Evolutionary conservation across 2,329 filamentous ascomycete genomes (phyloP).

Genomic region (Xylariaceae sp.): DNA sequence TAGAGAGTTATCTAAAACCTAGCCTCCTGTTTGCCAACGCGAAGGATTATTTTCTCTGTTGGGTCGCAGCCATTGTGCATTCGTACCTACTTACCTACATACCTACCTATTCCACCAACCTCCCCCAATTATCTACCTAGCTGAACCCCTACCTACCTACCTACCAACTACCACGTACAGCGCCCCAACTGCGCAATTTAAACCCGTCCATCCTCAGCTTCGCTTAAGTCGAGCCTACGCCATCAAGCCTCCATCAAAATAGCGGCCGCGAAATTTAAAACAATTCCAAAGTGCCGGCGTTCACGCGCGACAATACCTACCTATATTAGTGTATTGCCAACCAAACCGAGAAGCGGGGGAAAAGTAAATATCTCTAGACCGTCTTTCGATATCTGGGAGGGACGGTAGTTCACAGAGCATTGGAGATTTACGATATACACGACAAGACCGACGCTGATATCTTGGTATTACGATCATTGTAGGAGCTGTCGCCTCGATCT

Average conservation of each 20-base stretch:
- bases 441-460: slow-evolving; percentile 8
- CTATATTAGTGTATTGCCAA: not conserved
- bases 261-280: not conserved
- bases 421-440: slow-evolving; percentile 12
- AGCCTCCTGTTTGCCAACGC: slow-evolving; percentile 11
- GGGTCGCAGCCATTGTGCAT: slow-evolving; percentile 24
- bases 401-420: slow-evolving; percentile 3
- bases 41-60: slow-evolving; percentile 15
- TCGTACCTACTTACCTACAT: slow-evolving; percentile 28
- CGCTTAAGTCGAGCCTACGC: slow-evolving; percentile 5
- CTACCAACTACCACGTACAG: slow-evolving; percentile 10
- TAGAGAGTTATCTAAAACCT: not conserved
- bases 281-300: not conserved
- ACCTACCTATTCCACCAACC: slow-evolving; percentile 28
- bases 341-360: slow-evolving; percentile 8
- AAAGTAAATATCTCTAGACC: slow-evolving; percentile 3
- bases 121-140: slow-evolving; percentile 21
- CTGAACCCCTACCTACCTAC: slow-evolving; percentile 22
- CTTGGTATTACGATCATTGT: slow-evolving; percentile 16
- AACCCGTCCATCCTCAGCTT: slow-evolving; percentile 1
- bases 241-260: not conserved
- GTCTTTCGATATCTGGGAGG: slow-evolving; percentile 2
- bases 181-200: slow-evolving; percentile 17
- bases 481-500: slow-evolving; percentile 24
- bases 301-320: not conserved